A percentile compares a stretch with the other conserved stretches of the same genome.
Evolutionary conservation across 176 grass and related monocot species (phyloP).

Genomic region (Triticum timopheevii): DNA sequence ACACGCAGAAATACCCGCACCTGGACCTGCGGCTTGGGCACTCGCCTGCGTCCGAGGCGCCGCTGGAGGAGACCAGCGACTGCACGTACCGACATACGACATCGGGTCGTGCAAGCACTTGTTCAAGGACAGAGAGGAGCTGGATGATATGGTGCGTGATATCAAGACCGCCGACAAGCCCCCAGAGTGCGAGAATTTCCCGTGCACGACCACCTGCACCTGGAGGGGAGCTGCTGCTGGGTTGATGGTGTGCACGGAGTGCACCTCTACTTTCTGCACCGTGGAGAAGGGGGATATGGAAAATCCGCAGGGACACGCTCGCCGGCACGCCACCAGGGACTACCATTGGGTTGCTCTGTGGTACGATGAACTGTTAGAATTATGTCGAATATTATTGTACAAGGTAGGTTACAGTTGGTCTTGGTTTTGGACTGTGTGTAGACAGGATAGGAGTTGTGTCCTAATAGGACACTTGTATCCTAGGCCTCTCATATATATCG

Average conservation of each 20-base stretch:
- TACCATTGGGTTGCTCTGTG: slow-evolving; percentile 50
- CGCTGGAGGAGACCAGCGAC: background rate
- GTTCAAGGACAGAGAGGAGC: background rate
- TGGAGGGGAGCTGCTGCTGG: background rate
- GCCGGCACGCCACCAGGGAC: slow-evolving; percentile 44
- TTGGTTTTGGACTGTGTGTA: too few relatives aligned
- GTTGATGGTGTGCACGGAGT: slow-evolving; percentile 66
- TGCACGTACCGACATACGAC: background rate
- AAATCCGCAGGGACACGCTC: slow-evolving; percentile 58
- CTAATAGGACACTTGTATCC: too few relatives aligned
- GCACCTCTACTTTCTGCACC: slow-evolving; percentile 38
- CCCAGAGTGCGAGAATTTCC: slow-evolving; percentile 29
- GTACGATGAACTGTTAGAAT: slow-evolving; percentile 38
- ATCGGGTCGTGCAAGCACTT: slow-evolving; percentile 42
- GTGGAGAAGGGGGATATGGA: slow-evolving; percentile 16
- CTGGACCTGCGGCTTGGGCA: background rate
- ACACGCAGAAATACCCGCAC: too few relatives aligned
- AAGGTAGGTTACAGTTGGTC: too few relatives aligned
- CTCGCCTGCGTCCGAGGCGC: background rate
- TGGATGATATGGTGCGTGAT: slow-evolving; percentile 25
- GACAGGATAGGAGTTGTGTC: too few relatives aligned
- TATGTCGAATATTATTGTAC: too few relatives aligned
- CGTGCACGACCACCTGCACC: background rate
- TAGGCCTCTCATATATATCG: too few relatives aligned
- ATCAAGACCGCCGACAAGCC: slow-evolving; percentile 20